phyloP scores from a whole-genome alignment of 129 eudicot species.

The Flaveria ramosissima region DNA sequence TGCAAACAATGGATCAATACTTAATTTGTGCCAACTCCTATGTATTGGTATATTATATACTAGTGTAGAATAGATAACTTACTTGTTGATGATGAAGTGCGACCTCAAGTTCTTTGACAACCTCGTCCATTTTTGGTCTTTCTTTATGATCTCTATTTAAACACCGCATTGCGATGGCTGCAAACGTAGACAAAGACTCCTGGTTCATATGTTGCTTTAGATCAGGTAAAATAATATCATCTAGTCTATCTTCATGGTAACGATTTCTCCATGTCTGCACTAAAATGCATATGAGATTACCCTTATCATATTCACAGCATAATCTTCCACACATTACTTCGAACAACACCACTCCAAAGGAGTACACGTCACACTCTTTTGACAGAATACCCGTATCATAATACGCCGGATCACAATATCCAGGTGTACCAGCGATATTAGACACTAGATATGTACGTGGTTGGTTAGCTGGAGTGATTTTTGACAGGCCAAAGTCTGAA shows the following conservation, averaged over 20 bases:
- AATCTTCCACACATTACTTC: constrained; percentile 26
- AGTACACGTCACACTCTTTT: constrained; percentile 30
- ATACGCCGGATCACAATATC: constrained; percentile 24
- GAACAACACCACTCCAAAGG: constrained; percentile 28
- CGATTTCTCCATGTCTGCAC: background rate
- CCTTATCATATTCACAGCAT: background rate
- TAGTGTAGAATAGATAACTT: background rate
- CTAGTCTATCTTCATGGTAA: constrained; percentile 8
- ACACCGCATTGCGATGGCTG: background rate
- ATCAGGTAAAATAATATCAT: constrained; percentile 18
- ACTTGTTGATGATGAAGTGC: constrained; percentile 16
- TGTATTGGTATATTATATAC: background rate
- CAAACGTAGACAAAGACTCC: background rate
- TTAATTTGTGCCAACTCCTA: background rate
- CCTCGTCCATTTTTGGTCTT: constrained; percentile 7
- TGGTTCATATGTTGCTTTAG: constrained; percentile 16
- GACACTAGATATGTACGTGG: constrained; percentile 3
- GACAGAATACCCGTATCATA: constrained; percentile 19
- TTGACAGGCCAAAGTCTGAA: constrained; percentile 31
- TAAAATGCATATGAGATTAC: background rate
- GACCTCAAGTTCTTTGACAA: constrained; percentile 4
- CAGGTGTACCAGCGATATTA: constrained; percentile 9
- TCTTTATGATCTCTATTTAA: background rate
- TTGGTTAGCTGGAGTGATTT: constrained; percentile 21
- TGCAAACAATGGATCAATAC: background rate